These are phyloP conservation scores for Zoysia japonica DNA, from an alignment of 176 grass and related monocot genomes.

Conservation along the genomic window DNA sequence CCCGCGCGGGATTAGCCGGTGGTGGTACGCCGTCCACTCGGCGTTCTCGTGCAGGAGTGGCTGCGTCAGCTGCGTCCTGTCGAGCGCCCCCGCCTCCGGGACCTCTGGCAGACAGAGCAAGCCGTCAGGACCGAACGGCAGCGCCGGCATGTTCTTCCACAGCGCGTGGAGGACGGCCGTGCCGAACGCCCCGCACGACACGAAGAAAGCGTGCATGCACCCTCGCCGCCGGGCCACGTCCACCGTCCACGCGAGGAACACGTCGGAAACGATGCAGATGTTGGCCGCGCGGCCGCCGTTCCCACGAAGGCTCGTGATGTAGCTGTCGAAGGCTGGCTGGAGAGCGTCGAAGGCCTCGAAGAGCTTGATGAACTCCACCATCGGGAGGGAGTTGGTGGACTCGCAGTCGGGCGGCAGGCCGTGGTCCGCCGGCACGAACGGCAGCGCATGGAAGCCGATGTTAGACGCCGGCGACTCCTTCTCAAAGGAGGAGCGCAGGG, in stretches of 20 bases:
- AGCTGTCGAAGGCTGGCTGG: constrained; percentile 35
- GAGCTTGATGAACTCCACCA: constrained; percentile 22
- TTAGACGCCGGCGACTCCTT: background rate
- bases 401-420: constrained; percentile 33
- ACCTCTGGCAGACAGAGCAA: background rate
- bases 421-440: constrained; percentile 31
- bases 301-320: background rate
- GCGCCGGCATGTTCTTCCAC: constrained; percentile 1
- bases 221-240: constrained; percentile 31
- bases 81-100: constrained; percentile 15
- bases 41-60: too few species aligned
- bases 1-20: background rate
- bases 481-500: background rate
- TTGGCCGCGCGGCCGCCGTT: too few species aligned
- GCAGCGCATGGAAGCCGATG: constrained; percentile 21
- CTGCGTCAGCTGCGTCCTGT: background rate
- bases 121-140: background rate
- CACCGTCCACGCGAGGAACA: constrained; percentile 42
- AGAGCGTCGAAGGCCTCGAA: constrained; percentile 36
- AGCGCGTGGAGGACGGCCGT: constrained; percentile 14
- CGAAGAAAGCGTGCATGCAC: constrained; percentile 19
- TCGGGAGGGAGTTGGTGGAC: background rate
- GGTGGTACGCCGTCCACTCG: background rate
- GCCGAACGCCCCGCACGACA: constrained; percentile 42
- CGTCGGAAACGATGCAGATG: constrained; percentile 20